A percentile compares a stretch with the other conserved stretches of the same genome.
These are phyloP conservation scores for Protea cynaroides DNA, from an alignment of 164 flowering plant species.

Conservation along the genomic window DNA sequence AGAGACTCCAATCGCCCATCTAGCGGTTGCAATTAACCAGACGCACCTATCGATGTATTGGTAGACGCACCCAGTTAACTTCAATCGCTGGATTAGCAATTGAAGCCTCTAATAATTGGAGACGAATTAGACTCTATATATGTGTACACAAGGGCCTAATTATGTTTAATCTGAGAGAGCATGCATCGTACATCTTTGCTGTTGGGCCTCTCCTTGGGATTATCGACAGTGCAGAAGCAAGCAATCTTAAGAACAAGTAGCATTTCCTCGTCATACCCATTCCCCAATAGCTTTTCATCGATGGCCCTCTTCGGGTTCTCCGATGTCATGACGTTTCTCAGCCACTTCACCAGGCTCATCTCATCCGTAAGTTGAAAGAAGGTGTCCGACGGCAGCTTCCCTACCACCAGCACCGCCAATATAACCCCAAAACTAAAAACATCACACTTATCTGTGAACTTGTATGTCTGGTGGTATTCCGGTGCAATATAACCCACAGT, in stretches of 20 bases:
- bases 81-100: too few species aligned
- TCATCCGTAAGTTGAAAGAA: constrained; percentile 66
- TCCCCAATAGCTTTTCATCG: constrained; percentile 55
- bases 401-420: constrained; percentile 64
- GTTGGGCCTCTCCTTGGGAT: constrained; percentile 84
- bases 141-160: too few species aligned
- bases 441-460: constrained; percentile 92
- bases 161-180: constrained; percentile 69
- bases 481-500: constrained; percentile 92
- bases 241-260: constrained; percentile 80
- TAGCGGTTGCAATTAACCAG: too few species aligned
- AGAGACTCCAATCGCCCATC: too few species aligned
- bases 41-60: too few species aligned
- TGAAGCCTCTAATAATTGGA: too few species aligned
- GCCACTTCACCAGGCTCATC: constrained; percentile 76
- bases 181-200: constrained; percentile 73
- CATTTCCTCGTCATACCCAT: constrained; percentile 75
- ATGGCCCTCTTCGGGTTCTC: constrained; percentile 62
- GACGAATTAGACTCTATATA: too few species aligned
- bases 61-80: too few species aligned
- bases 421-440: constrained; percentile 86
- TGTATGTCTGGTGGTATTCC: constrained; percentile 76
- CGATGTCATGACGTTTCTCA: constrained; percentile 74
- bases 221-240: constrained; percentile 80
- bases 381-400: constrained; percentile 70